phyloP scores from a whole-genome alignment of 2,329 filamentous ascomycete species.

The Tolypocladium nubicola region DNA sequence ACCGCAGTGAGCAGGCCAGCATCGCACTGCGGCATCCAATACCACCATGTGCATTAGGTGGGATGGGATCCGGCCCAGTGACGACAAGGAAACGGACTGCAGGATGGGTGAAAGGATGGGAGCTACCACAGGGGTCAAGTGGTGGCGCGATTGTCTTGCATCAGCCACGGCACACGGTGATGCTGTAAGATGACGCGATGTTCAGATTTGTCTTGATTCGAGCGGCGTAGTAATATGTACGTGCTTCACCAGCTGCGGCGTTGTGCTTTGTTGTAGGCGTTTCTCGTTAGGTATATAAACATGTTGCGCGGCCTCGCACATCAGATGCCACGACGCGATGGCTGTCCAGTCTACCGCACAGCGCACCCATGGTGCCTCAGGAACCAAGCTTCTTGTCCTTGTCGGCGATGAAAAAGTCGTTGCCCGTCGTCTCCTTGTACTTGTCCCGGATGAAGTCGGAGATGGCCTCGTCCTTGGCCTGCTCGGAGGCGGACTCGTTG shows the following conservation, averaged over 20 bases:
- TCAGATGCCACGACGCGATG: neutral
- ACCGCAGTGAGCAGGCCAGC: neutral
- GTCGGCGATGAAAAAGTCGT: slow-evolving; percentile 59
- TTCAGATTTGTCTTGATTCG: neutral
- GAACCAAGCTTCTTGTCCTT: slow-evolving; percentile 39
- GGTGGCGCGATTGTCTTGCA: neutral
- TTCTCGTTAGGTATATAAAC: neutral
- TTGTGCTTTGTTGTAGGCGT: neutral
- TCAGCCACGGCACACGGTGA: neutral
- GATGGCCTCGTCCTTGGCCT: slow-evolving; percentile 75
- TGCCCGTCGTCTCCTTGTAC: slow-evolving; percentile 61
- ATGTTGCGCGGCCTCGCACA: neutral
- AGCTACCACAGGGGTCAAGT: neutral
- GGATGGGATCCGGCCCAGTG: neutral
- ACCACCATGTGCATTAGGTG: neutral
- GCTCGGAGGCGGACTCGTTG: slow-evolving; percentile 64
- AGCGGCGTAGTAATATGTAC: neutral
- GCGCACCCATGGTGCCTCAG: neutral
- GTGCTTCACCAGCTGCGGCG: too few relatives aligned
- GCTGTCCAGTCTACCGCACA: neutral
- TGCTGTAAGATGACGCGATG: neutral
- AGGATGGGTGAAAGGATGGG: neutral
- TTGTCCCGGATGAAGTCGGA: slow-evolving; percentile 59
- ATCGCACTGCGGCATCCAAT: neutral
- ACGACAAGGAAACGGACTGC: neutral